Evolutionary conservation across 2,329 filamentous ascomycete genomes (phyloP).

Genomic region (Exophiala oligosperma): DNA sequence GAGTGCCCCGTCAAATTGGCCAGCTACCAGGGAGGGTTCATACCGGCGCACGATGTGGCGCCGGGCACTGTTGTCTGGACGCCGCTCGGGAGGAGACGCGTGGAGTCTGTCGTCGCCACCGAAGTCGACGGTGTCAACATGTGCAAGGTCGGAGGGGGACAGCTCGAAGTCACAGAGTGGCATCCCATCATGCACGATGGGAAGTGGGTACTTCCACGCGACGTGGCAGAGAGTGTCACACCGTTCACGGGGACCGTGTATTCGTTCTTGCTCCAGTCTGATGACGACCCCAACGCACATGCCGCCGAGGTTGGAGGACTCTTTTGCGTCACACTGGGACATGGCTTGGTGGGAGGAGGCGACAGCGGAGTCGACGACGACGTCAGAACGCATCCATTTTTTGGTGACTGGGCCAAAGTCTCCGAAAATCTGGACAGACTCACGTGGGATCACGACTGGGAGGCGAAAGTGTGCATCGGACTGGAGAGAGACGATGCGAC

Average conservation of each 20-base stretch:
- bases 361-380: slow-evolving; percentile 40
- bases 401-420: slow-evolving; percentile 53
- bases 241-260: slow-evolving; percentile 54
- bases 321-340: slow-evolving; percentile 61
- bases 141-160: slow-evolving; percentile 43
- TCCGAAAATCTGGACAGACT: slow-evolving; percentile 39
- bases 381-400: slow-evolving; percentile 54
- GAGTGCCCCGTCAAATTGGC: slow-evolving; percentile 50
- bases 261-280: slow-evolving; percentile 56
- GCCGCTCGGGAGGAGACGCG: slow-evolving; percentile 49
- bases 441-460: slow-evolving; percentile 34
- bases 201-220: slow-evolving; percentile 51
- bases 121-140: slow-evolving; percentile 42
- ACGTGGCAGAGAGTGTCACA: slow-evolving; percentile 36
- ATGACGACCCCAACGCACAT: slow-evolving; percentile 40
- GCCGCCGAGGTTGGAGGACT: slow-evolving; percentile 44
- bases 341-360: slow-evolving; percentile 47
- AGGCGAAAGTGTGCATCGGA: slow-evolving; percentile 50
- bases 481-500: slow-evolving; percentile 40
- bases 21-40: slow-evolving; percentile 31
- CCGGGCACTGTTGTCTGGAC: slow-evolving; percentile 53
- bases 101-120: slow-evolving; percentile 56
- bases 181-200: slow-evolving; percentile 53
- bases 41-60: slow-evolving; percentile 47
- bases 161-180: slow-evolving; percentile 59